These are phyloP conservation scores for Pythium monospermum DNA, from an alignment of 352 stramenopile genomes.

Conservation along the genomic window DNA sequence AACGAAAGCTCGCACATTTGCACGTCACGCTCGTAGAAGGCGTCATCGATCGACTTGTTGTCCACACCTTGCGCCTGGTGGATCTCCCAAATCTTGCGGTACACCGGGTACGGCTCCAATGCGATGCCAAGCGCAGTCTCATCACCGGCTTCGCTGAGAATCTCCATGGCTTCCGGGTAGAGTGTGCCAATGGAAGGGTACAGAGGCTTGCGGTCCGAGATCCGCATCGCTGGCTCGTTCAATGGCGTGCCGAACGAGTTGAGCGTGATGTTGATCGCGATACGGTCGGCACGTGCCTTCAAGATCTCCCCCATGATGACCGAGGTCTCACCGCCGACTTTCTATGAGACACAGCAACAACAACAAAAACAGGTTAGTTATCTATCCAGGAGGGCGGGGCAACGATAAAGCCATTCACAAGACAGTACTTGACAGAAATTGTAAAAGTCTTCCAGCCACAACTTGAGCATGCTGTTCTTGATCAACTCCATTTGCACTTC, in stretches of 20 bases:
- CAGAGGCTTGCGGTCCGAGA: constrained; percentile 95
- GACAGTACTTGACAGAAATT: constrained; percentile 90
- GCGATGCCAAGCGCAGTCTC: constrained; percentile 83
- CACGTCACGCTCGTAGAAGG: constrained; percentile 99
- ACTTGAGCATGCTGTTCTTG: constrained; percentile 98
- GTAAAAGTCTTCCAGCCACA: constrained; percentile 95
- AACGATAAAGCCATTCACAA: no score
- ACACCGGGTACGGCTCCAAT: constrained; percentile 94
- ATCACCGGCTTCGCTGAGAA: constrained; percentile 91
- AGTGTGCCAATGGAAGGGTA: constrained; percentile 97
- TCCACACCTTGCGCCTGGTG: constrained; percentile 91
- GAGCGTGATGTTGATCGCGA: constrained; percentile 99
- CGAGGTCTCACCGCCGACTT: constrained; percentile 96
- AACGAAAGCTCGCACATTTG: constrained; percentile 98
- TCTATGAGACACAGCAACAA: no score
- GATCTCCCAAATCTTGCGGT: constrained; percentile 96
- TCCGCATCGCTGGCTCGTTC: constrained; percentile 94
- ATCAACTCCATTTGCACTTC: constrained; percentile 99
- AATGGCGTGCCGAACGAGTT: constrained; percentile 96
- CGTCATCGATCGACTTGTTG: constrained; percentile 98
- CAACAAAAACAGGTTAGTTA: no score
- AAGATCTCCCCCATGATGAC: constrained; percentile 97
- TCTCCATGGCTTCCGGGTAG: constrained; percentile 95
- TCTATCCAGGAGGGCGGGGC: no score
- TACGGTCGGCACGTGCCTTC: constrained; percentile 93